A percentile compares a stretch with the other conserved stretches of the same genome.
These are phyloP conservation scores for Ogataea angusta DNA, from an alignment of 805 yeast species.

Conservation along the genomic window DNA sequence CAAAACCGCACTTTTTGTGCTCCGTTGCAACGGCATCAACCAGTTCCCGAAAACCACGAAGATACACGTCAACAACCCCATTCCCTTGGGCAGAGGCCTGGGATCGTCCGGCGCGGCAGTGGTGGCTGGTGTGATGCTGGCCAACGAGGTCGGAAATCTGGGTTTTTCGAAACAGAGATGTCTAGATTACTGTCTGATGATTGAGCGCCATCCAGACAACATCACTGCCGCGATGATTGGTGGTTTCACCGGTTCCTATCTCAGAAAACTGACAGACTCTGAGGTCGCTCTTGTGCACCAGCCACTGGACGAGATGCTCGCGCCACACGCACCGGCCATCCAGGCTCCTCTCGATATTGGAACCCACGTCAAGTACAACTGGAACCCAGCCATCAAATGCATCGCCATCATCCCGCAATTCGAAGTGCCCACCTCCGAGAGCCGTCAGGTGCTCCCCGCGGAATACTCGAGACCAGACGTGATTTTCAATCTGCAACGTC, in stretches of 20 bases:
- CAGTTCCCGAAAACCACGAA: constrained; percentile 82
- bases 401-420: constrained; percentile 90
- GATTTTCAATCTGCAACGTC: constrained; percentile 88
- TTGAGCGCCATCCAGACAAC: constrained; percentile 97
- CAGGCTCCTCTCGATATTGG: constrained; percentile 78
- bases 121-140: constrained; percentile 92
- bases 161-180: constrained; percentile 73
- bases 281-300: constrained; percentile 76
- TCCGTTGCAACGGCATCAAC: constrained; percentile 75
- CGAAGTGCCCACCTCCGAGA: constrained; percentile 88
- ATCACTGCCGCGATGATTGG: constrained; percentile 99
- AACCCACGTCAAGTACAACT: constrained; percentile 79
- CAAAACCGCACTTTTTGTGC: constrained; percentile 85
- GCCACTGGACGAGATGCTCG: constrained; percentile 81
- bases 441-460: constrained; percentile 85
- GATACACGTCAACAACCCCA: constrained; percentile 80
- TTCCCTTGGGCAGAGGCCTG: constrained; percentile 94
- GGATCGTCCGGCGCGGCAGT: constrained; percentile 99
- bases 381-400: constrained; percentile 81
- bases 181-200: constrained; percentile 93
- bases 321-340: constrained; percentile 68
- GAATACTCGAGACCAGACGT: constrained; percentile 77
- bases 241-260: constrained; percentile 93
- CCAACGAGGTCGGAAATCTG: constrained; percentile 76
- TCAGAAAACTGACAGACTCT: constrained; percentile 70